These are phyloP conservation scores for Prinsepia uniflora DNA, from an alignment of 306 rosid species.

Conservation along the genomic window DNA sequence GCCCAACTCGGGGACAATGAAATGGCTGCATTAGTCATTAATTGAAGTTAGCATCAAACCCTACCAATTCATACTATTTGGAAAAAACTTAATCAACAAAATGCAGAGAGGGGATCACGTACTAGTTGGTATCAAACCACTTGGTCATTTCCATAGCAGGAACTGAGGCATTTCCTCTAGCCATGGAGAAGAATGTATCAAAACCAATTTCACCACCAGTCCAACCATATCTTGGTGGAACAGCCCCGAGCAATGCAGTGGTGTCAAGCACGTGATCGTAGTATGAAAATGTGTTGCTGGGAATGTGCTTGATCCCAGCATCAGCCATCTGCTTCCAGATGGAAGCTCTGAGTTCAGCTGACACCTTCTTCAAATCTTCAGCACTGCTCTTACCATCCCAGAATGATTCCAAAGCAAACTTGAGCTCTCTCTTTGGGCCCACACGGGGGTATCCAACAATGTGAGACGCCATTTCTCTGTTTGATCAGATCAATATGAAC, in stretches of 20 bases:
- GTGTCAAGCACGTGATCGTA: slow-evolving; percentile 82
- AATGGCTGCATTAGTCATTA: slow-evolving; percentile 59
- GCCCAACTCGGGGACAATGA: slow-evolving; percentile 90
- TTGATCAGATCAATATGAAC: slow-evolving; percentile 16
- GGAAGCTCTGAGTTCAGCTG: slow-evolving; percentile 71
- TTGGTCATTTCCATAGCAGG: slow-evolving; percentile 99
- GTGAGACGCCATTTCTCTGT: slow-evolving; percentile 80
- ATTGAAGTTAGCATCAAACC: slow-evolving; percentile 14
- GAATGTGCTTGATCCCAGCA: slow-evolving; percentile 83
- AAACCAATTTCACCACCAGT: slow-evolving; percentile 83
- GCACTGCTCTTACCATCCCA: slow-evolving; percentile 92
- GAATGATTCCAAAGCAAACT: slow-evolving; percentile 84
- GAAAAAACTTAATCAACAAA: background rate
- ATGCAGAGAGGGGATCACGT: slow-evolving; percentile 26
- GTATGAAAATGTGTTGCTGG: slow-evolving; percentile 82
- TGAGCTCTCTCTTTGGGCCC: slow-evolving; percentile 98
- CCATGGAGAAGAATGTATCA: slow-evolving; percentile 85
- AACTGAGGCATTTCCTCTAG: slow-evolving; percentile 87
- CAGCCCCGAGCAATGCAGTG: slow-evolving; percentile 81
- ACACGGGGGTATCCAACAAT: slow-evolving; percentile 90
- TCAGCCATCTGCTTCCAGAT: slow-evolving; percentile 85
- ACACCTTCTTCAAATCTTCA: slow-evolving; percentile 72
- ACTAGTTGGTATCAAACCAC: slow-evolving; percentile 99
- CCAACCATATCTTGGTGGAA: slow-evolving; percentile 81
- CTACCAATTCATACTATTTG: background rate